phyloP scores from a whole-genome alignment of 108 stramenopile species.

The Epithemia pelagica region DNA sequence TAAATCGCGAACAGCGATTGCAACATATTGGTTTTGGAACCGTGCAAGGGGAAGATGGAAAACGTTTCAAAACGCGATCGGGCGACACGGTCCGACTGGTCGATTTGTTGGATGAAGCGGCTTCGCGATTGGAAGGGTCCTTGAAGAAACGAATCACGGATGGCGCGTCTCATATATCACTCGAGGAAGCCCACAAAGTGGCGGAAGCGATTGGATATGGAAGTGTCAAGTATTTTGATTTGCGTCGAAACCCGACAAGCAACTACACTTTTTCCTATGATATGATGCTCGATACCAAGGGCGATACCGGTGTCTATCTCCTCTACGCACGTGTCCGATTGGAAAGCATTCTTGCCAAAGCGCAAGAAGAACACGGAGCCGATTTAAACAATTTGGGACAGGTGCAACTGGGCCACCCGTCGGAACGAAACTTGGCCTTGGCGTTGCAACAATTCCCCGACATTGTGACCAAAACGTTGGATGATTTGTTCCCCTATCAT shows the following conservation, averaged over 20 bases:
- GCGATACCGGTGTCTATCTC: conserved; percentile 98
- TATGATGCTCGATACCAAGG: conserved; percentile 96
- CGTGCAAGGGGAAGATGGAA: conserved; percentile 96
- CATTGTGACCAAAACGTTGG: conserved; percentile 65
- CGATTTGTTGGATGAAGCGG: conserved; percentile 95
- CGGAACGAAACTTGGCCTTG: conserved; percentile 91
- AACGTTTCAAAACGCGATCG: conserved; percentile 96
- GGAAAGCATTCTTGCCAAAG: conserved; percentile 91
- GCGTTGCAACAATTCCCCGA: conserved; percentile 83
- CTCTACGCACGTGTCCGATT: conserved; percentile 97
- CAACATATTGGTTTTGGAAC: conserved; percentile 99
- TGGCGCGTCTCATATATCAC: conserved; percentile 61
- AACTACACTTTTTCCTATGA: conserved; percentile 99
- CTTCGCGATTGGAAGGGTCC: conserved; percentile 76
- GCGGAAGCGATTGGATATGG: conserved; percentile 97
- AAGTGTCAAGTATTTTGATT: conserved; percentile 99
- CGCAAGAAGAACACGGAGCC: conserved; percentile 61
- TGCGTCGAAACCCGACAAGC: conserved; percentile 92
- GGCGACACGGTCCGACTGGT: conserved; percentile 98
- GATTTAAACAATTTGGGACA: conserved; percentile 73
- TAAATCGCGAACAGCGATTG: conserved; percentile 57
- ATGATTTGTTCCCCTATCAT: conserved; percentile 89
- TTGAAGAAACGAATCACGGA: conserved; percentile 71
- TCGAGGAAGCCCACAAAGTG: conserved; percentile 77
- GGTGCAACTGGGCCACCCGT: conserved; percentile 64